Conservation (phyloP, 176 grass and related monocot species). For the Puya raimondii region DNA sequence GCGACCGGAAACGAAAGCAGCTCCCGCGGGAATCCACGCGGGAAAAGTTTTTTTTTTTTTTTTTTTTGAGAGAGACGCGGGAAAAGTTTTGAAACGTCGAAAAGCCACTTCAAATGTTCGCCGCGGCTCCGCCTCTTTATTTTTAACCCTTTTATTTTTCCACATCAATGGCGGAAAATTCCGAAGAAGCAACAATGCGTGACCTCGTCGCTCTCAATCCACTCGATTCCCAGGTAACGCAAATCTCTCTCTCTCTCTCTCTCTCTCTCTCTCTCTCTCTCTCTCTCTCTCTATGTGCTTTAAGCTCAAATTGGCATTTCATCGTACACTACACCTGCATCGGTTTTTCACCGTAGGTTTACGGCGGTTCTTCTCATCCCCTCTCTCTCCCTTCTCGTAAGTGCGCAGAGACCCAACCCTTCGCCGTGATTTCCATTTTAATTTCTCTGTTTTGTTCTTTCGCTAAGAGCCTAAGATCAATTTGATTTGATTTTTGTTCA, state of each 20-base stretch:
- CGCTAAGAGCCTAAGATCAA: neutral
- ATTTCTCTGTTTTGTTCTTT: neutral
- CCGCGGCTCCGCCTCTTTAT: neutral
- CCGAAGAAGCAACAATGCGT: neutral
- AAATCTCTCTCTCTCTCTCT: neutral
- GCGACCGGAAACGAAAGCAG: no score
- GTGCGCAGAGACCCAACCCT: conserved; percentile 10
- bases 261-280: neutral
- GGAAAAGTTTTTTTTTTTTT: no score
- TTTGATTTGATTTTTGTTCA: conserved; percentile 17
- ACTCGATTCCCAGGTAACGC: neutral
- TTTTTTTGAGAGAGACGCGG: no score
- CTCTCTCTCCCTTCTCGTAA: conserved; percentile 53
- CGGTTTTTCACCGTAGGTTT: conserved; percentile 24
- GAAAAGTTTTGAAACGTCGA: neutral
- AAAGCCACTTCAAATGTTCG: neutral
- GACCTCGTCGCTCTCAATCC: neutral
- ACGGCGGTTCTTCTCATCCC: conserved; percentile 14
- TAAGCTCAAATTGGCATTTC: conserved; percentile 2
- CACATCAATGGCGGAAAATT: neutral
- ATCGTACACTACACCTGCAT: conserved; percentile 6
- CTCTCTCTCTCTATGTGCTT: neutral
- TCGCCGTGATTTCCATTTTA: neutral
- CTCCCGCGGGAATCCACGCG: no score
- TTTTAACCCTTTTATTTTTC: neutral